Conservation (phyloP, 257 asterid species). For the Jacaranda mimosifolia region DNA sequence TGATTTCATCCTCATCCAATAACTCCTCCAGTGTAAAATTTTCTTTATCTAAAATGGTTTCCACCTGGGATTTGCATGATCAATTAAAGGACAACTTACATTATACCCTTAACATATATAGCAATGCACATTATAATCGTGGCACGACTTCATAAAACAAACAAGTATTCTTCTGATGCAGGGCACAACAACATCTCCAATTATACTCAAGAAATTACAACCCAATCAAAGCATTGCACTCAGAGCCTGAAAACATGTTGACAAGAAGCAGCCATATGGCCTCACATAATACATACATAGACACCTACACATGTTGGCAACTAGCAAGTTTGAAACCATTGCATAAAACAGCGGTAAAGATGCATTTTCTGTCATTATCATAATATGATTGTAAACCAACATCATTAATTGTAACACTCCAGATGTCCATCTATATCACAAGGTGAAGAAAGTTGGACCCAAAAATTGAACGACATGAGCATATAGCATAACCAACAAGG, state of each 20-base stretch:
- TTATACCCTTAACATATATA: neutral
- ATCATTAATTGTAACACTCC: neutral
- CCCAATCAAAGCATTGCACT: conserved; percentile 26
- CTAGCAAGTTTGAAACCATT: neutral
- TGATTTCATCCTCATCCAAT: conserved; percentile 80
- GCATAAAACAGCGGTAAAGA: neutral
- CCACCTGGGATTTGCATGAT: conserved; percentile 60
- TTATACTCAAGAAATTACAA: conserved; percentile 1
- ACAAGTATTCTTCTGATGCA: neutral
- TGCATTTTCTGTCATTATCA: neutral
- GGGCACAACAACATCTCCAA: conserved; percentile 23
- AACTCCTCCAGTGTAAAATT: conserved; percentile 69
- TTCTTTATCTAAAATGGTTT: conserved; percentile 69
- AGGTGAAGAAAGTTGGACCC: neutral
- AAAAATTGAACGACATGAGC: neutral
- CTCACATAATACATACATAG: neutral
- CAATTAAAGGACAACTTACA: neutral
- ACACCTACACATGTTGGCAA: neutral
- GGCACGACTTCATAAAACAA: conserved; percentile 10
- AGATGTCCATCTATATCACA: conserved; percentile 5
- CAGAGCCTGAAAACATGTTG: neutral
- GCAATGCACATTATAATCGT: conserved; percentile 9
- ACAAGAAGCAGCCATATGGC: neutral
- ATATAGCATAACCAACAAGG: neutral
- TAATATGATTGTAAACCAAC: neutral